Conservation (phyloP, 78 protist species). For the Chrysochromulina parva region DNA sequence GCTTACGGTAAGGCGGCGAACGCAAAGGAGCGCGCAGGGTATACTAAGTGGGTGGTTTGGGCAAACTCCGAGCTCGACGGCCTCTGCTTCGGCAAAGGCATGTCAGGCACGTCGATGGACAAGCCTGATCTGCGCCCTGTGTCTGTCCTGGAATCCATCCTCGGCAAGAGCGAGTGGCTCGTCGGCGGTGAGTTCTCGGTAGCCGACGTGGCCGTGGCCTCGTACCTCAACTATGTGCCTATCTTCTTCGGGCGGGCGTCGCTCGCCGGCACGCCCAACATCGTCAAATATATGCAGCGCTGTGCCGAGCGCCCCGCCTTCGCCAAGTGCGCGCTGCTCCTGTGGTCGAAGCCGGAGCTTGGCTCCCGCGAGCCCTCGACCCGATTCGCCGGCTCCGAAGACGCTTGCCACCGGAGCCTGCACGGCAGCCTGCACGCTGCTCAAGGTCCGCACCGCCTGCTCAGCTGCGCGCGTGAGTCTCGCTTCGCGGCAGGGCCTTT, state of each 20-base stretch:
- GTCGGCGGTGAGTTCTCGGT: slow-evolving; percentile 1
- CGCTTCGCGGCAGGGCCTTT: too few species aligned
- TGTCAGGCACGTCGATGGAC: background rate
- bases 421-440: too few species aligned
- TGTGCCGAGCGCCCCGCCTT: background rate
- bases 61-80: background rate
- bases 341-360: too few species aligned
- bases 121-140: background rate
- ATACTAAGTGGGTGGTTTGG: background rate
- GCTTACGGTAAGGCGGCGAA: too few species aligned
- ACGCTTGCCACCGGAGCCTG: too few species aligned
- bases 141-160: background rate
- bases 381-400: too few species aligned
- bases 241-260: background rate
- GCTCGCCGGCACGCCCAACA: background rate
- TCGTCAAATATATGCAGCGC: background rate
- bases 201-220: slow-evolving; percentile 6
- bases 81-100: slow-evolving; percentile 23
- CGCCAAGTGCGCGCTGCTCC: too few species aligned
- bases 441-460: too few species aligned
- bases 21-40: too few species aligned
- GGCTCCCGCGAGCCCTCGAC: too few species aligned
- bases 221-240: slow-evolving; percentile 14
- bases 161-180: slow-evolving; percentile 15
- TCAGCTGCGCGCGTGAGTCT: too few species aligned